Percentiles rank a stretch among this genome's conserved stretches.
These are phyloP conservation scores for Lepidium africanum DNA, from an alignment of 345 rosid genomes.

Conservation along the genomic window DNA sequence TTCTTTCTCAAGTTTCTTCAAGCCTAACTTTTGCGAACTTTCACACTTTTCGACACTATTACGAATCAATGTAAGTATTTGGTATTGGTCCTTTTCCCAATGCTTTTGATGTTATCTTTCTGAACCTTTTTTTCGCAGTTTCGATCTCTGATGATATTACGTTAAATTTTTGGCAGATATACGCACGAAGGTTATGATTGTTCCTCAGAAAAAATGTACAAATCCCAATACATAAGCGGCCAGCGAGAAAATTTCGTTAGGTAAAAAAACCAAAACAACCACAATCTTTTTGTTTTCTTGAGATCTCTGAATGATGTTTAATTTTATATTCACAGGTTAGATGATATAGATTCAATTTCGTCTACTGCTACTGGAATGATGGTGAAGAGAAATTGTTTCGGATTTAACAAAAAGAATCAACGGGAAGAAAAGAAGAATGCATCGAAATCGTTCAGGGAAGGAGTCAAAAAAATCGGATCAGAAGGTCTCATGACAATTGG, in stretches of 20 bases:
- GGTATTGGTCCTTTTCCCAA: background rate
- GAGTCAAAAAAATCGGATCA: constrained; percentile 51
- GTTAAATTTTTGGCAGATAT: background rate
- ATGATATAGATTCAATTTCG: constrained; percentile 55
- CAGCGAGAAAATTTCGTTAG: constrained; percentile 73
- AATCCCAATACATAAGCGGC: constrained; percentile 72
- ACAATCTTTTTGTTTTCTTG: background rate
- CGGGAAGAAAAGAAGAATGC: constrained; percentile 29
- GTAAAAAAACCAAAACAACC: constrained; percentile 10
- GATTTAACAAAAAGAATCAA: constrained; percentile 38
- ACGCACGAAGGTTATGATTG: background rate
- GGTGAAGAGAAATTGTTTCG: constrained; percentile 40
- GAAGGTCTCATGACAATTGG: constrained; percentile 57
- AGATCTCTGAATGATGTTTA: background rate
- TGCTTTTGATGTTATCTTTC: background rate
- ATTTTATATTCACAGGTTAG: constrained; percentile 40
- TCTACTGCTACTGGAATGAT: constrained; percentile 34
- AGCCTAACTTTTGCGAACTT: background rate
- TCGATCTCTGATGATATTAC: constrained; percentile 1
- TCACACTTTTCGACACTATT: background rate
- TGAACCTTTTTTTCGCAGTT: background rate
- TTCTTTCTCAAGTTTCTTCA: constrained; percentile 17
- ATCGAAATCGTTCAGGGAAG: constrained; percentile 49
- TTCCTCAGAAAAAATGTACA: constrained; percentile 41
- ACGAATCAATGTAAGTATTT: background rate